phyloP scores from a whole-genome alignment of 129 eudicot genomes.

The carrot (Daucus carota) region DH1_v3.0 NC_030381.2:39655501-39656000 shows the following conservation, averaged over 20 bases:
- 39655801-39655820: conserved; percentile 13
- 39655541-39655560: too few species aligned
- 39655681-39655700: too few species aligned
- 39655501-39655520: too few species aligned
- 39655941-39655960: neutral
- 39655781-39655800: neutral
- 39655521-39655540: too few species aligned
- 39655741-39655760: neutral
- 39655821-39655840: conserved; percentile 9
- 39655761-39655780: neutral
- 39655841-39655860: neutral
- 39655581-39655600: too few species aligned
- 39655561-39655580: too few species aligned
- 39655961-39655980: conserved; percentile 24
- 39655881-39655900: neutral
- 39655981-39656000: conserved; percentile 75
- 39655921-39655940: neutral
- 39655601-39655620: too few species aligned
- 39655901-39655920: neutral
- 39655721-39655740: neutral
- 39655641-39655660: too few species aligned
- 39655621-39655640: too few species aligned
- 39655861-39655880: neutral
- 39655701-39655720: neutral
- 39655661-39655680: too few species aligned